Conservation (phyloP, 2,329 filamentous ascomycete genomes). For the Botryotinia calthae region DNA sequence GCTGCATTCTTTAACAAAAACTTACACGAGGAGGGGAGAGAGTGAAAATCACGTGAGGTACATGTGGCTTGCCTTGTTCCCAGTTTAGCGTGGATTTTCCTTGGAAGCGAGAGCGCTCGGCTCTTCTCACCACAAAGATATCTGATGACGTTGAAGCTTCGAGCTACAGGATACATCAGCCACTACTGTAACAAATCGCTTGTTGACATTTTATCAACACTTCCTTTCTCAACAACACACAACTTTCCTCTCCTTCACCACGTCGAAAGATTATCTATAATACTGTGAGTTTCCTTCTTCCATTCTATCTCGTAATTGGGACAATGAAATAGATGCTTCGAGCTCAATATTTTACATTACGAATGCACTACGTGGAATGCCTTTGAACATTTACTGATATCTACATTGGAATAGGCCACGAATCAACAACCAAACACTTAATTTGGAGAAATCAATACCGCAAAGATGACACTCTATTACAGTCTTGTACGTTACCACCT, state of each 20-base stretch:
- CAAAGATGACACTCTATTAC: slow-evolving; percentile 52
- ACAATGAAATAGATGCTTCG: too few species aligned
- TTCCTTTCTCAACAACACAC: background rate
- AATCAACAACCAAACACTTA: slow-evolving; percentile 21
- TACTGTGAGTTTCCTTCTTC: slow-evolving; percentile 5
- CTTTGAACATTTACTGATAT: slow-evolving; percentile 14
- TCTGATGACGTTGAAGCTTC: slow-evolving; percentile 28
- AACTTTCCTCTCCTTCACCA: background rate
- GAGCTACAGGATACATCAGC: slow-evolving; percentile 17
- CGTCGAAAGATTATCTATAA: background rate
- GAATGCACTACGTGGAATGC: background rate
- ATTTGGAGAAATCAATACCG: slow-evolving; percentile 23
- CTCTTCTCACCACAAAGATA: slow-evolving; percentile 8
- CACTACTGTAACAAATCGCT: slow-evolving; percentile 7
- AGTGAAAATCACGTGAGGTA: background rate
- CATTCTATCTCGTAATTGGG: background rate
- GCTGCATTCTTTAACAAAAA: background rate
- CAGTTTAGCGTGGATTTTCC: slow-evolving; percentile 19
- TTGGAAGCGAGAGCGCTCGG: slow-evolving; percentile 18
- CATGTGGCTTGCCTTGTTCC: background rate
- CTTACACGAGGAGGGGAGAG: background rate
- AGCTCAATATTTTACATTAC: background rate
- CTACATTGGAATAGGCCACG: slow-evolving; percentile 28
- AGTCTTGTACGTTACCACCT: slow-evolving; percentile 44
- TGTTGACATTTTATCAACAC: slow-evolving; percentile 14